Base-by-base conservation (phyloP, 176 grass and related monocot genomes). In the Coix lacrymajobi region DNA sequence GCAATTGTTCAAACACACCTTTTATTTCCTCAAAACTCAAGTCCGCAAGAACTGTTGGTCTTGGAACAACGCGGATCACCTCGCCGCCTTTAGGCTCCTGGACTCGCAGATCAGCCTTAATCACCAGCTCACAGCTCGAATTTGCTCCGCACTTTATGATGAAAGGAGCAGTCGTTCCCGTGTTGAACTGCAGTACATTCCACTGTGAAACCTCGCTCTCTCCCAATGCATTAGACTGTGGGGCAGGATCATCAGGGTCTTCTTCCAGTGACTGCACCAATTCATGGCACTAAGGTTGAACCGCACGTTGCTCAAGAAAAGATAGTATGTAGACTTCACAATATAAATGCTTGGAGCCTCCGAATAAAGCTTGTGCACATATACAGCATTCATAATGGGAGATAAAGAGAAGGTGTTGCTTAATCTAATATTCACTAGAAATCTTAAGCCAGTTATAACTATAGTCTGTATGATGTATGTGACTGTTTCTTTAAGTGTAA, bases 101-200 rank as follows among this genome's bases (percentile, higher is more conserved):
- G 45, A 95, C 89, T 37, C 48, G 76, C 39, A 88, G 83, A 67
- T 98, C 96, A 17, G 93, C 77, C 84, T 98, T 98, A 63, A 98
- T 87, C 57, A 95, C 93, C 76, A 98, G 85, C 36, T 98, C 96
- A 17, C 84, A 88, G 79, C 71, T 95, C 1, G 96, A 98, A 79
- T 98, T 98, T 34, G 91, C 93, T 79, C 96, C 96, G 11, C 96
- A 96, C 87, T 98, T 98, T 85, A 98, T 87, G 82, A 95, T 98
- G 89, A 96, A 98, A 40, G 96, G 91, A 11, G 89, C 78, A 17
- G 96, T 93, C 26, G 89, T 92, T 56, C 96, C 96, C 7, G 91
- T 98, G 83, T 98, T 98, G 64, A 98, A 98, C 79, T 98, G 96
- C 57, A 98, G 76, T 11, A 96, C 93, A 5, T 98, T 98, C 96